phyloP scores from a whole-genome alignment of 805 yeast genomes.

The Barnettozyma wickerhamii region DNA sequence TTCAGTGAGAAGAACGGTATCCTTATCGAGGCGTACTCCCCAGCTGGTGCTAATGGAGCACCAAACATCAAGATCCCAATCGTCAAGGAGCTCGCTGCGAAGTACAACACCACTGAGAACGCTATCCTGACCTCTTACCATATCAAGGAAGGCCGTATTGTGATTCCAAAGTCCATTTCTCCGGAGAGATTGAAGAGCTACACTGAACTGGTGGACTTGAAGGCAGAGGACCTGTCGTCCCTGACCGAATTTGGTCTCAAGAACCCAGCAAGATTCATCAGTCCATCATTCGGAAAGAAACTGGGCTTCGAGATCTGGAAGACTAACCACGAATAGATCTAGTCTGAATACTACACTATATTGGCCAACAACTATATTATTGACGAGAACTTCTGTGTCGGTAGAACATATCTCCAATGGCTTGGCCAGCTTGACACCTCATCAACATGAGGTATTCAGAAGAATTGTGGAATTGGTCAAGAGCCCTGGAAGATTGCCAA shows the following conservation, averaged over 20 bases:
- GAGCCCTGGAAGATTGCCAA: no score
- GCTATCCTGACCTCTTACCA: constrained; percentile 62
- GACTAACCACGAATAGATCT: not conserved
- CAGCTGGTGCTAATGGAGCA: constrained; percentile 63
- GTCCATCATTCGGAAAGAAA: constrained; percentile 10
- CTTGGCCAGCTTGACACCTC: no score
- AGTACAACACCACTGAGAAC: constrained; percentile 48
- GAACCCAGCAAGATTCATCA: constrained; percentile 29
- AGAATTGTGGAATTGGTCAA: no score
- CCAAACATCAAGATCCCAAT: constrained; percentile 50
- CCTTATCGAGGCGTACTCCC: constrained; percentile 54
- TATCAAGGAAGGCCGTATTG: constrained; percentile 54
- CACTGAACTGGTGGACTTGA: constrained; percentile 31
- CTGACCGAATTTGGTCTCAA: constrained; percentile 29
- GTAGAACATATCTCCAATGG: no score
- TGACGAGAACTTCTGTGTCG: no score
- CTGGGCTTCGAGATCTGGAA: constrained; percentile 13
- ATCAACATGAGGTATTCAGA: no score
- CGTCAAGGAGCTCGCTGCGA: constrained; percentile 49
- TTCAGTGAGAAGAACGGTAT: constrained; percentile 44
- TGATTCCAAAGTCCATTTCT: constrained; percentile 67
- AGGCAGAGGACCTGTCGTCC: constrained; percentile 35
- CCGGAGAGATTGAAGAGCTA: constrained; percentile 48
- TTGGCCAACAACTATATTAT: no score
- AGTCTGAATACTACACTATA: not conserved